Evolutionary conservation across 768 basidiomycete genomes (phyloP).

Genomic region (Naganishia friedmannii): DNA sequence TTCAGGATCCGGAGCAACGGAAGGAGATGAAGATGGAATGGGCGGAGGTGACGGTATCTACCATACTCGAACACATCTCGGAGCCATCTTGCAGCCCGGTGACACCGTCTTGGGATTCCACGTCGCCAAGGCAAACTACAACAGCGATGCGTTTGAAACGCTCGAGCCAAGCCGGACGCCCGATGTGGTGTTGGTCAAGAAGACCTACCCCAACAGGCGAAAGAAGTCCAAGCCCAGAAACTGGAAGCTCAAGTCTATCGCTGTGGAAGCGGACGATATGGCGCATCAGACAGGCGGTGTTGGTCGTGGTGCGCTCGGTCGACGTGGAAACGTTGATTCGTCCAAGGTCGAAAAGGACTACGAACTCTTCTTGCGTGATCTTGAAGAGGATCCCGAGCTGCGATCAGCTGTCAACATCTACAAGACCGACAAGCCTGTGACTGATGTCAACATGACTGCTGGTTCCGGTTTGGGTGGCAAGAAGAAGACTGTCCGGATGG

Average conservation of each 20-base stretch:
- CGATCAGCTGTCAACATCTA: conserved; percentile 82
- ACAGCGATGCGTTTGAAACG: conserved; percentile 76
- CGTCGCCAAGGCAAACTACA: conserved; percentile 85
- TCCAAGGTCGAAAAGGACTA: conserved; percentile 95
- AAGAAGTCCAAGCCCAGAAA: conserved; percentile 81
- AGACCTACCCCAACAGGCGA: conserved; percentile 86
- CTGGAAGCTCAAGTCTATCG: conserved; percentile 89
- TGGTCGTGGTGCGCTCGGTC: conserved; percentile 77
- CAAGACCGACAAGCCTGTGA: conserved; percentile 60
- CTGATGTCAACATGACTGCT: conserved; percentile 39
- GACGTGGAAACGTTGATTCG: conserved; percentile 83
- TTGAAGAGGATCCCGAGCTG: conserved; percentile 93
- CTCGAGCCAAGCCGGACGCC: conserved; percentile 68
- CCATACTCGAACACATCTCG: conserved; percentile 95
- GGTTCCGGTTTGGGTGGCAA: conserved; percentile 35
- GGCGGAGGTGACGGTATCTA: conserved; percentile 72
- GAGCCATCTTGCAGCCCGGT: conserved; percentile 87
- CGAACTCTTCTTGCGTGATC: conserved; percentile 86
- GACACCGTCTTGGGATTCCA: conserved; percentile 90
- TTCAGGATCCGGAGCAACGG: conserved; percentile 56
- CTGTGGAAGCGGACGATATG: conserved; percentile 83
- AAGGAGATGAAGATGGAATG: conserved; percentile 60
- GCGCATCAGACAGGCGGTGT: conserved; percentile 65
- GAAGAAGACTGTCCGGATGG: conserved; percentile 59
- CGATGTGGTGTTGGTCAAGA: conserved; percentile 88